Evolutionary conservation across 2,329 filamentous ascomycete genomes (phyloP).

Genomic region (Hypoxylon sp.): DNA sequence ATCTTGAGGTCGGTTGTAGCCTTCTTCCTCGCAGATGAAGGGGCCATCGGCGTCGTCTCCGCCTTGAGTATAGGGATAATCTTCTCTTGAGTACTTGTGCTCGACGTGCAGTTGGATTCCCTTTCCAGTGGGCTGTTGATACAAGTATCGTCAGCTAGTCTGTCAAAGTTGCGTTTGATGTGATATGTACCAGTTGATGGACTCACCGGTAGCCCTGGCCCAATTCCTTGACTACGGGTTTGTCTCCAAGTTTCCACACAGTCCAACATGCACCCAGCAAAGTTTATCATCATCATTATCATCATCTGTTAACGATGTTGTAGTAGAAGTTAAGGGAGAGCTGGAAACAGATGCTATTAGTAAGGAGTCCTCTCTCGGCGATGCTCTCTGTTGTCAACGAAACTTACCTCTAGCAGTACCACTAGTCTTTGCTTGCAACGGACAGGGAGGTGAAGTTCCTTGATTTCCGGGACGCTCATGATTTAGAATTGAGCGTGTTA

Average conservation of each 20-base stretch:
- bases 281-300: too few relatives aligned
- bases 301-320: too few relatives aligned
- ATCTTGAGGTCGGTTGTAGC: too few relatives aligned
- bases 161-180: background rate
- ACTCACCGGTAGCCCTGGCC: background rate
- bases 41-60: too few relatives aligned
- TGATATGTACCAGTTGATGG: too few relatives aligned
- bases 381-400: background rate
- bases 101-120: background rate
- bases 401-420: background rate
- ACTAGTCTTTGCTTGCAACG: background rate
- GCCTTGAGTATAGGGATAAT: too few relatives aligned
- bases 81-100: too few relatives aligned
- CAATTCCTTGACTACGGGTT: background rate
- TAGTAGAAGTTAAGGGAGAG: background rate
- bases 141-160: too few relatives aligned
- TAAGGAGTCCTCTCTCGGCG: background rate
- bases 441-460: background rate
- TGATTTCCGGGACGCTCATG: background rate
- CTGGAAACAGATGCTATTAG: background rate
- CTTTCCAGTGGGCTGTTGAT: background rate
- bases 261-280: too few relatives aligned
- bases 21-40: too few relatives aligned
- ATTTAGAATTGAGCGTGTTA: background rate
- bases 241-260: background rate